Conservation (phyloP, 257 asterid species). For the Forsythia viridissima region DNA sequence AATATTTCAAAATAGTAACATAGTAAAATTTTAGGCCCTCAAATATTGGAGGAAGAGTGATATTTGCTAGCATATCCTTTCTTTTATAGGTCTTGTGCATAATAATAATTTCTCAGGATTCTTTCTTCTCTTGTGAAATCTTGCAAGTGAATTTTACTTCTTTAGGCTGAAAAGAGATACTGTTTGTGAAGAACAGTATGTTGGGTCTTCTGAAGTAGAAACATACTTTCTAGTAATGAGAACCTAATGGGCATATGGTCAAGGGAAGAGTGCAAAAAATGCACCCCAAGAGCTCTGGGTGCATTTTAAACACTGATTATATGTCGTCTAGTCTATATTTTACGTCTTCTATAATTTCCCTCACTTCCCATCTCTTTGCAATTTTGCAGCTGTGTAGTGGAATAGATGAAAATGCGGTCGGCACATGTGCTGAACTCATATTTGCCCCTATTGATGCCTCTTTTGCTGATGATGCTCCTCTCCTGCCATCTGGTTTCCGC, state of each 20-base stretch:
- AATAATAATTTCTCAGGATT: background rate
- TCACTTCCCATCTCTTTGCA: conserved; percentile 14
- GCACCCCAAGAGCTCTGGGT: background rate
- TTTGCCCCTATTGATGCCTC: conserved; percentile 94
- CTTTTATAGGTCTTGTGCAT: background rate
- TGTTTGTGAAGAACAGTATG: background rate
- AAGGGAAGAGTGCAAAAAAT: background rate
- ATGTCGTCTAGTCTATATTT: background rate
- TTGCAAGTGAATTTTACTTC: background rate
- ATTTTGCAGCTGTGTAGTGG: conserved; percentile 74
- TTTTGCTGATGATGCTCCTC: conserved; percentile 85
- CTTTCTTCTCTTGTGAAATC: background rate
- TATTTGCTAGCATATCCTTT: background rate
- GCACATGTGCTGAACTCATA: conserved; percentile 80
- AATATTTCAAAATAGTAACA: background rate
- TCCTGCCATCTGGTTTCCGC: conserved; percentile 88
- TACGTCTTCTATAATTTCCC: background rate
- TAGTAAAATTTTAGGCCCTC: background rate
- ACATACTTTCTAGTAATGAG: background rate
- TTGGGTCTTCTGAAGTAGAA: background rate
- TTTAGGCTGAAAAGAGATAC: background rate
- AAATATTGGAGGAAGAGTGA: background rate
- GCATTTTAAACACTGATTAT: background rate
- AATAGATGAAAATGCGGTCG: conserved; percentile 84
- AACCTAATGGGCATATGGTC: background rate